Evolutionary conservation across 2,329 filamentous ascomycete genomes (phyloP).

Genomic region (Keithomyces neogunnii): DNA sequence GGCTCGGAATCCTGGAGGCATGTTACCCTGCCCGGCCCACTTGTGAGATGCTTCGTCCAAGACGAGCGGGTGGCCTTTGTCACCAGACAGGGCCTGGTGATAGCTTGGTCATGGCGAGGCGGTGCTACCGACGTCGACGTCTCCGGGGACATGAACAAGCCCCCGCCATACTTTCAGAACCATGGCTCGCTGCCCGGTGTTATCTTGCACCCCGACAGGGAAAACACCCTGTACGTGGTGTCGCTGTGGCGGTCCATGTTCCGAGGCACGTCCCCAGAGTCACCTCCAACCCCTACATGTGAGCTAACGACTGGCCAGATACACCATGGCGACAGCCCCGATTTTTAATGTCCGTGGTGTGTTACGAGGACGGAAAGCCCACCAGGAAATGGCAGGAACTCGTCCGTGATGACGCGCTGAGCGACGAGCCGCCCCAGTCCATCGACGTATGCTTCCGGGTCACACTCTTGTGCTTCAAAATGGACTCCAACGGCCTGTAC

Average conservation of each 20-base stretch:
- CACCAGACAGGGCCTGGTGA: constrained; percentile 12
- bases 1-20: constrained; percentile 10
- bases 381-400: background rate
- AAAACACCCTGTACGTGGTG: background rate
- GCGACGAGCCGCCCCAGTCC: too few species aligned
- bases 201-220: constrained; percentile 2
- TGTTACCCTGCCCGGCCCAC: constrained; percentile 12
- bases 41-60: constrained; percentile 11
- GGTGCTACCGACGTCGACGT: constrained; percentile 11
- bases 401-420: background rate
- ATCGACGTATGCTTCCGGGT: background rate
- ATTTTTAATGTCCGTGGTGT: constrained; percentile 3
- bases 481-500: constrained; percentile 4
- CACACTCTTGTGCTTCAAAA: constrained; percentile 1
- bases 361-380: background rate
- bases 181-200: background rate
- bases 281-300: too few species aligned
- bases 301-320: too few species aligned
- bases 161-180: background rate
- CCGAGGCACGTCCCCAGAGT: background rate
- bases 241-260: background rate
- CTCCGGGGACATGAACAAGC: background rate
- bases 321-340: background rate
- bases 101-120: constrained; percentile 15
- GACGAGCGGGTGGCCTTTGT: constrained; percentile 13